phyloP scores from a whole-genome alignment of 2,329 filamentous ascomycete species.

The Alternaria rosae region DNA sequence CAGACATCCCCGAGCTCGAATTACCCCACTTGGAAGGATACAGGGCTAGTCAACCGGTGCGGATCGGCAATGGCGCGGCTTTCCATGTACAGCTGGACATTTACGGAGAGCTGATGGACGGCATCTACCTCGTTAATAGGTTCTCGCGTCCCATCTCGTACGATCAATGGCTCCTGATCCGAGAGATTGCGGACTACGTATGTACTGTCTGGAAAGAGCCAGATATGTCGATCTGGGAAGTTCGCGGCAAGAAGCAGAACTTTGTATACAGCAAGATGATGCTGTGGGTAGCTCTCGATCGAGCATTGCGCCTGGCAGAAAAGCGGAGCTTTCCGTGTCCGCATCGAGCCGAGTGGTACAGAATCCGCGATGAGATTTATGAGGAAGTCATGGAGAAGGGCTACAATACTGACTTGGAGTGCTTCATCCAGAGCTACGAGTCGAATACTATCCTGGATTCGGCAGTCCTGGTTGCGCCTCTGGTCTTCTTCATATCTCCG shows the following conservation, averaged over 20 bases:
- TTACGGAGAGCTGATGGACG: constrained; percentile 80
- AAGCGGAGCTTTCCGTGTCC: constrained; percentile 80
- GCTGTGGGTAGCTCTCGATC: constrained; percentile 83
- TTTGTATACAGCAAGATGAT: constrained; percentile 85
- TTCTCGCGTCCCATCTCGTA: constrained; percentile 77
- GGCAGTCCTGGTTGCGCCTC: constrained; percentile 75
- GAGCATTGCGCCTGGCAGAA: constrained; percentile 74
- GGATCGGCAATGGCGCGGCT: constrained; percentile 79
- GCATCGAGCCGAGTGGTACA: constrained; percentile 71
- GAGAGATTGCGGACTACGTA: constrained; percentile 74
- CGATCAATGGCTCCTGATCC: constrained; percentile 76
- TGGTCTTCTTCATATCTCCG: constrained; percentile 81
- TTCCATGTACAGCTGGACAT: constrained; percentile 81
- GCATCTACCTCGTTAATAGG: constrained; percentile 80
- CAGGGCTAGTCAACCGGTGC: constrained; percentile 72
- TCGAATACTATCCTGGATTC: constrained; percentile 74
- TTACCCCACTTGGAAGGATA: constrained; percentile 77
- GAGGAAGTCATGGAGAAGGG: constrained; percentile 82
- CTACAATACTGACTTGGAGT: constrained; percentile 73
- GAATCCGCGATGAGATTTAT: constrained; percentile 71
- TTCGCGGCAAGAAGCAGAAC: constrained; percentile 76
- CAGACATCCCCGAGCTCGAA: constrained; percentile 75
- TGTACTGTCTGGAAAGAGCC: constrained; percentile 69
- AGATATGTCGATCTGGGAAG: constrained; percentile 87
- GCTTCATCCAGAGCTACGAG: constrained; percentile 80